phyloP scores from a whole-genome alignment of 352 stramenopile genomes.

The Globisporangium sylvaticum region DNA sequence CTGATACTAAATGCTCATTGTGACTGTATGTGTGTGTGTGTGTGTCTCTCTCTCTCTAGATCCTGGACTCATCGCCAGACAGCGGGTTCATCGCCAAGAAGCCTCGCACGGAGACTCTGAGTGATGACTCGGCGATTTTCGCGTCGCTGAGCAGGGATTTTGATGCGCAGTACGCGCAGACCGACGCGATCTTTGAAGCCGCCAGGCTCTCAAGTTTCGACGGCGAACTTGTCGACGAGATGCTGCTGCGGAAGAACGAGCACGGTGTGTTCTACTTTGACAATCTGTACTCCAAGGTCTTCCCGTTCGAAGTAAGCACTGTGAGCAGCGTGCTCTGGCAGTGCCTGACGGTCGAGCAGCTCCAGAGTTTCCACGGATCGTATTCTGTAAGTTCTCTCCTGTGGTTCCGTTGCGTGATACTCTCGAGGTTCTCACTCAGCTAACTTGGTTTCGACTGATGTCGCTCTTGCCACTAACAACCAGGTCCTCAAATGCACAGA shows the following conservation, averaged over 20 bases:
- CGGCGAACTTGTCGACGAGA: constrained; percentile 12
- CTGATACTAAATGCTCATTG: no score
- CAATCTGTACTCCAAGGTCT: constrained; percentile 30
- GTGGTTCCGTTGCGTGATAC: not conserved
- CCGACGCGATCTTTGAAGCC: constrained; percentile 20
- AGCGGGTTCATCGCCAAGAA: not conserved
- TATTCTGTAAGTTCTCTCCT: not conserved
- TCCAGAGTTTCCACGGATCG: constrained; percentile 3
- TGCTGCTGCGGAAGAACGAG: not conserved
- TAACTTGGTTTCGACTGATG: not conserved
- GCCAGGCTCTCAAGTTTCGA: constrained; percentile 20
- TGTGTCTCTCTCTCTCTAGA: no score
- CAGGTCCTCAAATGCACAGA: not conserved
- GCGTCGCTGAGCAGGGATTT: constrained; percentile 25
- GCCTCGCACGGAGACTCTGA: constrained; percentile 6
- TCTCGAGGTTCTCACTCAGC: not conserved
- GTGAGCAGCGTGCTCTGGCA: constrained; percentile 29
- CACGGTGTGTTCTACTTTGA: constrained; percentile 23
- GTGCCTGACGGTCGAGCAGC: constrained; percentile 19
- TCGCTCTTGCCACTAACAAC: not conserved
- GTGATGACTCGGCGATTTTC: constrained; percentile 26
- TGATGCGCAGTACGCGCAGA: constrained; percentile 25
- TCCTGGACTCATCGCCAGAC: constrained; percentile 2
- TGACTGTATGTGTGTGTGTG: no score
- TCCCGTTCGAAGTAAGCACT: constrained; percentile 26